phyloP scores from a whole-genome alignment of 2,329 filamentous ascomycete genomes.

The Xylaria sp. region DNA sequence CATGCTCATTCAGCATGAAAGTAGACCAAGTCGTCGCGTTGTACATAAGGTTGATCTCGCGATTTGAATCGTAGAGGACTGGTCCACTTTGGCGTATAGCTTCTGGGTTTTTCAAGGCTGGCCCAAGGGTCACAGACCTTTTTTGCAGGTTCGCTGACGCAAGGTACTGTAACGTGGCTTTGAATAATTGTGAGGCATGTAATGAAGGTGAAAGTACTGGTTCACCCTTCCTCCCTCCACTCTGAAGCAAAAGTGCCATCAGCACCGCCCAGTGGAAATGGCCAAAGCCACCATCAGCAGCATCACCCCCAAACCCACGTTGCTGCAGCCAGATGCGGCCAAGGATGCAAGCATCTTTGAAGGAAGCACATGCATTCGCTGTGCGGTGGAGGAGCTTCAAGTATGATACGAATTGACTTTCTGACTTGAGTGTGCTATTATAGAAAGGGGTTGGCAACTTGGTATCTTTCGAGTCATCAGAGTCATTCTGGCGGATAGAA shows the following conservation, averaged over 20 bases:
- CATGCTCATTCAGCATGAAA: conserved; percentile 72
- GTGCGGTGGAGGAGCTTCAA: conserved; percentile 76
- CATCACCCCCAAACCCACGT: conserved; percentile 73
- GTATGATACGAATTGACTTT: conserved; percentile 75
- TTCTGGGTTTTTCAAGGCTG: conserved; percentile 51
- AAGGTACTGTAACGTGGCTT: conserved; percentile 88
- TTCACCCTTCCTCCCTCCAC: conserved; percentile 74
- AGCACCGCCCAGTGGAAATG: conserved; percentile 89
- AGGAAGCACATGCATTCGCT: conserved; percentile 72
- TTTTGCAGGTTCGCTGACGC: conserved; percentile 73
- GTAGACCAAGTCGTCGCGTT: conserved; percentile 93
- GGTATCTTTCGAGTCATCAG: conserved; percentile 50
- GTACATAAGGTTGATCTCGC: conserved; percentile 81
- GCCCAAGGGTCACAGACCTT: conserved; percentile 64
- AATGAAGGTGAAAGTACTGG: conserved; percentile 78
- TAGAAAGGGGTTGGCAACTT: conserved; percentile 77
- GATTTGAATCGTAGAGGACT: conserved; percentile 76
- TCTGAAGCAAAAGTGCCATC: conserved; percentile 78
- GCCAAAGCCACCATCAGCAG: conserved; percentile 85
- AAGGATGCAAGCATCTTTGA: conserved; percentile 82
- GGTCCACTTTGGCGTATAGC: conserved; percentile 58
- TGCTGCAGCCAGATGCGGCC: conserved; percentile 90
- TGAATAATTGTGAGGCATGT: conserved; percentile 93
- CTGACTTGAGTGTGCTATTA: conserved; percentile 82
- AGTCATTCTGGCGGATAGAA: conserved; percentile 66